Percentiles rank a stretch among this genome's conserved stretches.
Evolutionary conservation across 257 asterid genomes (phyloP).

Genomic region (Rehmannia glutinosa): DNA sequence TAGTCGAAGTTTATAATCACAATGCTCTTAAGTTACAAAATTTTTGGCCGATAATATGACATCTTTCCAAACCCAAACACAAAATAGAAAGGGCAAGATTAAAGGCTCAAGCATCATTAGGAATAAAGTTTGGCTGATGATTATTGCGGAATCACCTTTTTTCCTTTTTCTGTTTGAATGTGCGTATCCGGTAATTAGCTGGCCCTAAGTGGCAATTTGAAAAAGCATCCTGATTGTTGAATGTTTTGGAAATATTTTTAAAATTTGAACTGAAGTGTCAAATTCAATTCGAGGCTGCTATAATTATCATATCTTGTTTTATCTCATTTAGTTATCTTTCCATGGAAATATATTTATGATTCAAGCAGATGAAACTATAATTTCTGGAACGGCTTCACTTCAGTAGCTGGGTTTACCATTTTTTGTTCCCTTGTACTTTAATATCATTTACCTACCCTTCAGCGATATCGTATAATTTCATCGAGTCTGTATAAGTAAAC

Average conservation of each 20-base stretch:
- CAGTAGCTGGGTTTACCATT: not conserved
- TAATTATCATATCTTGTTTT: not conserved
- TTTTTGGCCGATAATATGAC: not conserved
- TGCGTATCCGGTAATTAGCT: not conserved
- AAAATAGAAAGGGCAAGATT: not conserved
- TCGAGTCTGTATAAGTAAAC: not conserved
- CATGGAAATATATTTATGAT: not conserved
- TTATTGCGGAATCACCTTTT: too few species aligned
- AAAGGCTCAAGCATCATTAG: not conserved
- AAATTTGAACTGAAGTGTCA: not conserved
- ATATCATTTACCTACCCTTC: not conserved
- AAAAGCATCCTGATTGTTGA: not conserved
- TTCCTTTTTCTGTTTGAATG: not conserved
- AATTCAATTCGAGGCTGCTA: not conserved
- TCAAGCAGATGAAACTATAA: not conserved
- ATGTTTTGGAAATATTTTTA: not conserved
- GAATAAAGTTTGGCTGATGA: not conserved
- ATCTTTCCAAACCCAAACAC: not conserved
- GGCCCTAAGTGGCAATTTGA: not conserved
- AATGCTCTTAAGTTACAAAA: too few species aligned
- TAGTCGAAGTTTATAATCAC: too few species aligned
- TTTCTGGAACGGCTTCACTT: not conserved
- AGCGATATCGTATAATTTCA: not conserved
- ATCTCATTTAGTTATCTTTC: slow-evolving; percentile 1
- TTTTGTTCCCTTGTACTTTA: not conserved